These are phyloP conservation scores for Candida oleophila DNA, from an alignment of 805 yeast species.

Conservation along the genomic window DNA sequence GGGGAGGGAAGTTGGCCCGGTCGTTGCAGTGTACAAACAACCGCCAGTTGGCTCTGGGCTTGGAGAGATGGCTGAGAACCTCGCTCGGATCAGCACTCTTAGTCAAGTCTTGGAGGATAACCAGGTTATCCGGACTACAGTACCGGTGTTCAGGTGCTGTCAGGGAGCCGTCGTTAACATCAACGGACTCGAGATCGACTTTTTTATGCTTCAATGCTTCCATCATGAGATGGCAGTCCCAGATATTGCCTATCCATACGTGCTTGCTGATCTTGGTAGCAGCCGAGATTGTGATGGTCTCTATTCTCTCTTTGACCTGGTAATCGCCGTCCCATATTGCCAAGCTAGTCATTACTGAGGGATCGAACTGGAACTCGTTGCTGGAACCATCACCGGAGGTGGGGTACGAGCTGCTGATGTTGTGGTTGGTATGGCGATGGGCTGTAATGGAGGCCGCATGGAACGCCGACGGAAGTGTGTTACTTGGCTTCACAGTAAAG, in stretches of 20 bases:
- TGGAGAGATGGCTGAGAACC: conserved; percentile 18
- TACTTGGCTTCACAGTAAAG: conserved; percentile 12
- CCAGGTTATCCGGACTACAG: not conserved
- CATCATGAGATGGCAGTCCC: conserved; percentile 57
- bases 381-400: not conserved
- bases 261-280: conserved; percentile 57
- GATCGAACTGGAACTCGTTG: not conserved
- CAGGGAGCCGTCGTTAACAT: not conserved
- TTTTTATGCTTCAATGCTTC: not conserved
- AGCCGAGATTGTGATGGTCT: conserved; percentile 78
- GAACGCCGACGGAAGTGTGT: conserved; percentile 7
- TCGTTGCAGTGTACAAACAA: conserved; percentile 59
- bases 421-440: not conserved
- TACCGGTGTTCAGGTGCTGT: not conserved
- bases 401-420: not conserved
- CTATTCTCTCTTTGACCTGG: conserved; percentile 73
- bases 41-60: conserved; percentile 56
- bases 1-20: conserved; percentile 53
- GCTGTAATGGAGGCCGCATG: conserved; percentile 3
- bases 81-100: not conserved
- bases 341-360: conserved; percentile 2
- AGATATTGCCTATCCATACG: conserved; percentile 82
- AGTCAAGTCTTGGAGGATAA: not conserved
- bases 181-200: not conserved
- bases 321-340: conserved; percentile 64